Evolutionary conservation across 2,329 filamentous ascomycete genomes (phyloP).

Genomic region (Stagonosporopsis chrysanthemi): DNA sequence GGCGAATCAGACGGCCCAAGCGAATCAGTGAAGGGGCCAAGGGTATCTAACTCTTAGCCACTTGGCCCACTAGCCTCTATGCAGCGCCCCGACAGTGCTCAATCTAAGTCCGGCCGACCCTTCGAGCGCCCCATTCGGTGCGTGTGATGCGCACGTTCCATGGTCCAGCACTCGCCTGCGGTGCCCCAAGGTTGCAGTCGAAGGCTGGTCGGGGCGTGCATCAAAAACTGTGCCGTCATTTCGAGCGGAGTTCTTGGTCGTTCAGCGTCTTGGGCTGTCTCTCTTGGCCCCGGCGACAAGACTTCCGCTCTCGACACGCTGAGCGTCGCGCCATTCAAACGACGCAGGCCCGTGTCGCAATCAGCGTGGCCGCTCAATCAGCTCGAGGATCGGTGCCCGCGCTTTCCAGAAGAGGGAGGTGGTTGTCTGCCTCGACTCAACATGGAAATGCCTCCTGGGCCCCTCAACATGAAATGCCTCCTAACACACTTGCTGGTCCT

Average conservation of each 20-base stretch:
- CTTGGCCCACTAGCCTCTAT: neutral
- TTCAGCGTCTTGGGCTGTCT: slow-evolving; percentile 1
- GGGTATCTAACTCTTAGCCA: slow-evolving; percentile 3
- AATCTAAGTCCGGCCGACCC: slow-evolving; percentile 12
- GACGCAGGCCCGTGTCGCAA: slow-evolving; percentile 17
- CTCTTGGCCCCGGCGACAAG: slow-evolving; percentile 15
- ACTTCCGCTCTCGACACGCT: slow-evolving; percentile 16
- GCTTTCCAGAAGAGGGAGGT: slow-evolving; percentile 17
- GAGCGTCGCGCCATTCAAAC: slow-evolving; percentile 12
- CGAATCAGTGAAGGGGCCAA: neutral
- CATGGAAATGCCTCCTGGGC: neutral
- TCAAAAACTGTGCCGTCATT: slow-evolving; percentile 2
- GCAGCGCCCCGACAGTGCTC: slow-evolving; percentile 6
- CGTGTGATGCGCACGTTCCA: slow-evolving; percentile 15
- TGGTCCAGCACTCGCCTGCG: slow-evolving; percentile 7
- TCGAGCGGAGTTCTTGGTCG: slow-evolving; percentile 10
- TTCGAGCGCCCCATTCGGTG: slow-evolving; percentile 13
- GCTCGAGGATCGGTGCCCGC: slow-evolving; percentile 6
- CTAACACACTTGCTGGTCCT: neutral
- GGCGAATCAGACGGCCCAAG: too few species aligned
- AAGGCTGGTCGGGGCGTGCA: slow-evolving; percentile 15
- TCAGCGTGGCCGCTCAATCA: slow-evolving; percentile 10
- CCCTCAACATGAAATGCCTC: slow-evolving; percentile 4
- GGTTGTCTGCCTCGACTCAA: slow-evolving; percentile 7
- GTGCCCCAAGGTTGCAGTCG: slow-evolving; percentile 8